Base-by-base conservation (phyloP, 495 filamentous ascomycete species). In the Pseudevernia furfuracea region DNA sequence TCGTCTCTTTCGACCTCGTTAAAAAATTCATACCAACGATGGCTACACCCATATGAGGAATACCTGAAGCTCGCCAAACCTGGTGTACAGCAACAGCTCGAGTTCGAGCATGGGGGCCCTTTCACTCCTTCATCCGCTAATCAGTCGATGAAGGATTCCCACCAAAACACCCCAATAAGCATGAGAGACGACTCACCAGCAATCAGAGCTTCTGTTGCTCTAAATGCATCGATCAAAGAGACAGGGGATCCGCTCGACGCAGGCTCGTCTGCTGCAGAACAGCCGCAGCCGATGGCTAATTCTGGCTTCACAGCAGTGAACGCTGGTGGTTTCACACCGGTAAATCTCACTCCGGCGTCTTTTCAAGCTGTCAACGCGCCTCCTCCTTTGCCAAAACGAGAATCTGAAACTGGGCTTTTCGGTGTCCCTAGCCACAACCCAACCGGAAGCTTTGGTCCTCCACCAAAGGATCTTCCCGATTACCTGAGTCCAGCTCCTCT, bases 1-100 rank as follows among this genome's bases (percentile, higher is more conserved):
- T 97, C 95, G 0, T 97, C 95, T n/a, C 76, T 99, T 49, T 99
- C 94, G 15, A 99, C 94, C 1, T 97, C 95, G 28, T 84, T 99
- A 59, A 99, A 97, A 75, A 99, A 97, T 71, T 97, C 95, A 9
- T 99, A 94, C 70, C 90, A 96, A 72, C 85, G 91, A 73, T 99
- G 93, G 87, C 85, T 99, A 15, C 88, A 90, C 71, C 94, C 94
- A 0, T 99, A 97, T 72, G 94, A 99, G 76, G 92, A 97, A 66
- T 99, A 96, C 72, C 80, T 99, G 36, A 84, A 88, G 53, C 79
- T 91, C 38, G 93, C 92, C 49, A 99, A 97, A 74, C 94, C 95
- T 8, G 90, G 92, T n/a, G 92, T 99, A 3, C 93, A 96, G 68
- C 91, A 96, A 72, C 91, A 96, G 74, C 80, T 97, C 36, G 95